A percentile compares a stretch with the other conserved stretches of the same genome.
Conservation (phyloP, 305 asterid genomes). For the Ruellia speciosa region DNA sequence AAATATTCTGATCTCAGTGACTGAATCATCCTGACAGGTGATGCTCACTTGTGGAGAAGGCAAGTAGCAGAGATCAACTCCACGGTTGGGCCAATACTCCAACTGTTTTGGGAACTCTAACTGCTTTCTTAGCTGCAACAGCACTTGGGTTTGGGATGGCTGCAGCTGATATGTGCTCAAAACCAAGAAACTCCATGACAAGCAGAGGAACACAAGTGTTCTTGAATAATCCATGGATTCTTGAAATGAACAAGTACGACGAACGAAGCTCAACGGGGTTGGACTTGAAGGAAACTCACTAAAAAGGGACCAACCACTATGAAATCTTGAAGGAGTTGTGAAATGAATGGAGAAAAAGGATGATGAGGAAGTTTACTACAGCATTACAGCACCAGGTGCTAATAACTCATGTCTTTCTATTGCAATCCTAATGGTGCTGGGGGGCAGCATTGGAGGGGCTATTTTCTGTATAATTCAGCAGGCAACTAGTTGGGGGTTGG, state of each 20-base stretch:
- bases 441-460: neutral
- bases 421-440: no score
- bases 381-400: no score
- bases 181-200: conserved; percentile 35
- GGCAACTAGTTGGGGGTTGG: neutral
- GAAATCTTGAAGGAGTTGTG: neutral
- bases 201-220: conserved; percentile 21
- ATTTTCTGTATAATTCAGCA: neutral
- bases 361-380: neutral
- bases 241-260: no score
- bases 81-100: conserved; percentile 31
- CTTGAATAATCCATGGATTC: conserved; percentile 28
- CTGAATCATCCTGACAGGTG: conserved; percentile 35
- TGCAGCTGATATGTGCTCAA: conserved; percentile 35
- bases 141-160: conserved; percentile 49
- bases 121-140: conserved; percentile 47
- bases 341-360: neutral
- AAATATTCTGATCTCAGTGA: conserved; percentile 31
- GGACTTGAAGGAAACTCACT: no score
- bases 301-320: no score
- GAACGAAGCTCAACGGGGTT: no score
- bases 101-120: conserved; percentile 49
- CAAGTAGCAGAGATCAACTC: conserved; percentile 33
- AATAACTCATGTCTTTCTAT: neutral
- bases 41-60: conserved; percentile 43